Evolutionary conservation across 2,329 filamentous ascomycete species (phyloP), one percentile per base, ranked within the genome.

Genomic region (Talaromyces pinophilus): DNA sequence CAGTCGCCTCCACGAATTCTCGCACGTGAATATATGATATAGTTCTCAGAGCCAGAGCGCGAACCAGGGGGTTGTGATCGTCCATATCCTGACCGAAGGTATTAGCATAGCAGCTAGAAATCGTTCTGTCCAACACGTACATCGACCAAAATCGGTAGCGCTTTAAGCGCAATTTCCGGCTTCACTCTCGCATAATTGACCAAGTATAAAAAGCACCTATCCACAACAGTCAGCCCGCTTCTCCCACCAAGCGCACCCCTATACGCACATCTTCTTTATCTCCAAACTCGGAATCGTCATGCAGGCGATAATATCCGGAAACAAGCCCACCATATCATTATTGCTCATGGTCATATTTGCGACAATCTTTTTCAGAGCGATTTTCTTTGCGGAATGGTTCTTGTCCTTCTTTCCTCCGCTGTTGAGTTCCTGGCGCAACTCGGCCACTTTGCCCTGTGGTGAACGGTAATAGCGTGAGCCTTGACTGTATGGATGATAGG

Each of bases 281-380:
- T 99, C 95, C 78, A 99, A 82, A 74, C 91, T 96, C 62, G 90
- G 90, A 69, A 99, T 92, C 72, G 92, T 88, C 95, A 99, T 99
- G 84, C 94, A 98, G 69, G 85, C 89, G 72, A 99, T 92, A 67
- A 99, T 91, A 77, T 99, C 95, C 19, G 94, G 93, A 73, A 99
- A 99, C 62, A 99, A 84, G 46, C 92, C 93, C 64, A 98, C 91
- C 95, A 99, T 99, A 80, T 99, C 95, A 76, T 98, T 99, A 82
- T 99, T 99, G 87, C 94, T 98, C 95, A 99, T 99, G 70, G 95
- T 99, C 95, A 99, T 99, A 78, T 99, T 99, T 78, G 95, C 95
- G 73, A 99, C 95, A 72, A 99, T 98, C 86, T 97, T 97, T 86
- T 99, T 99, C 69, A 99, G 86, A 11, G 95, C 93, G 76, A 97